Base-by-base conservation (phyloP, 345 rosid species). In the Jatropha curcas region DNA sequence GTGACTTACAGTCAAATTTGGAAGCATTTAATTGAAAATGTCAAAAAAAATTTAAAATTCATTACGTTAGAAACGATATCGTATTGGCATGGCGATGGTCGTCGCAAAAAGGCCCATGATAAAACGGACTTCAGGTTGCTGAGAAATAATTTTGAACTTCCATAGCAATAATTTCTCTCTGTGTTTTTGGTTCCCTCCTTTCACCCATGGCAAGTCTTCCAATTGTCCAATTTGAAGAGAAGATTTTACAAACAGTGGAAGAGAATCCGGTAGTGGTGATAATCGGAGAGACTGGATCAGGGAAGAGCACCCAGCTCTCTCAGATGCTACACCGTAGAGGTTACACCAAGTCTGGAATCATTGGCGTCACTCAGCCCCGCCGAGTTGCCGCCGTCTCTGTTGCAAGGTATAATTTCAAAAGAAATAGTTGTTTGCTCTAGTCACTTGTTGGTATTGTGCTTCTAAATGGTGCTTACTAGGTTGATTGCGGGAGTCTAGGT, bases 301-400 rank as follows among this genome's bases (percentile, higher is more conserved):
- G 99, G 0, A 92, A 95, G 81, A 92, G 99, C 82, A 92, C 99
- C 25, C 98, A 91, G 86, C 99, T 95, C 75, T 92, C 99, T 67
- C 99, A 95, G 84, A 92, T 95, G 72, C 88, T 95, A 20, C 88
- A 84, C 84, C 88, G 97, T 25, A 79, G 80, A 35, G 98, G 98
- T 48, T 95, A 87, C 83, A 74, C 92, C 17, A 87, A 91, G 57
- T 84, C 89, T 65, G 96, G 97, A 50, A 75, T 84, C 76, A 73
- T 95, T 50, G 93, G 87, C 74, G 86, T 95, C 61, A 95, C 99
- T 74, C 98, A 95, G 82, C 98, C 98, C 27, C 98, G 99, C 31
- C 92, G 98, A 16, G 98, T 95, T 28, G 99, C 98, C 13, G 98
- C 98, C 1, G 96, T 95, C 57, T 89, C 98, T 64, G 97, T 95